Conservation (phyloP, 179 eudicot genomes). For the Silene noctiflora region DNA sequence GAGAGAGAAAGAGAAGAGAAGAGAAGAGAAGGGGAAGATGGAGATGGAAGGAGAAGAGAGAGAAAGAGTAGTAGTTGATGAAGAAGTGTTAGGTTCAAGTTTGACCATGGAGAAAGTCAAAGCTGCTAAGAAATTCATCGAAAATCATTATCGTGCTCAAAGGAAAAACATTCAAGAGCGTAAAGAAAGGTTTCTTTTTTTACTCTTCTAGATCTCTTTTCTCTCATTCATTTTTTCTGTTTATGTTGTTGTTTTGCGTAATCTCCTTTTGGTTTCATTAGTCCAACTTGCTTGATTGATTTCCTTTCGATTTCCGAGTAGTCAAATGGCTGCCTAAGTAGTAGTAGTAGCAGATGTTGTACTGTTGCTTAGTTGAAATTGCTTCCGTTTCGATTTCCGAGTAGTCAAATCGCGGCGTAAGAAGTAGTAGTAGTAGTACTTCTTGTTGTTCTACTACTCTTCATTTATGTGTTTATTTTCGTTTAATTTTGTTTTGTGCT, state of each 20-base stretch:
- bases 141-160: slow-evolving; percentile 86
- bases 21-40: slow-evolving; percentile 12
- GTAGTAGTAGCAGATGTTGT: background rate
- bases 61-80: slow-evolving; percentile 32
- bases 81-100: slow-evolving; percentile 60
- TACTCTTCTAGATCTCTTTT: slow-evolving; percentile 25
- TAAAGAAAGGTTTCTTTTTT: slow-evolving; percentile 51
- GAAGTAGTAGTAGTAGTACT: background rate
- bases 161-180: slow-evolving; percentile 83
- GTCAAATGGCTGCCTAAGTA: slow-evolving; percentile 8
- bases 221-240: background rate
- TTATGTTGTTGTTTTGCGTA: background rate
- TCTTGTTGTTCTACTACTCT: no score
- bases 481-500: no score
- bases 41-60: slow-evolving; percentile 29
- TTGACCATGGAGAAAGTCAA: slow-evolving; percentile 92
- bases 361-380: background rate
- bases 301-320: slow-evolving; percentile 1
- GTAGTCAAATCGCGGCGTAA: slow-evolving; percentile 3
- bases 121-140: slow-evolving; percentile 86
- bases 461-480: no score
- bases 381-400: slow-evolving; percentile 2
- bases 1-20: background rate
- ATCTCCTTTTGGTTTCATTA: background rate
- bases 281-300: slow-evolving; percentile 12